phyloP scores from a whole-genome alignment of 2,329 filamentous ascomycete genomes.

The Colletotrichum navitas region DNA sequence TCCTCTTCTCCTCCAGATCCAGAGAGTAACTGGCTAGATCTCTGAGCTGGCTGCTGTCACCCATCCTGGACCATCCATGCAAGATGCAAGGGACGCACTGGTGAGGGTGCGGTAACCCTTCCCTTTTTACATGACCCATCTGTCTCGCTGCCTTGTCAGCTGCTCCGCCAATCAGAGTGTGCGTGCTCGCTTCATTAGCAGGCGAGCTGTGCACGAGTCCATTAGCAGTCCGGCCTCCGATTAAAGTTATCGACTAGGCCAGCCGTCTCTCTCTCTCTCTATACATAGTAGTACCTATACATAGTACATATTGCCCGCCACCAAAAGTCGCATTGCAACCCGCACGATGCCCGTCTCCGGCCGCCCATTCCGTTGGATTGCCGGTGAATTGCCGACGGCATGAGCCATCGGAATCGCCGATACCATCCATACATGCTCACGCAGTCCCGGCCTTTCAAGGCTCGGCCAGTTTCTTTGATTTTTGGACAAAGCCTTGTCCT shows the following conservation, averaged over 20 bases:
- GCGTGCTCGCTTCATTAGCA: background rate
- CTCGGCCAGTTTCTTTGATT: background rate
- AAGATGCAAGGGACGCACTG: background rate
- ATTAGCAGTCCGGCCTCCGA: constrained; percentile 15
- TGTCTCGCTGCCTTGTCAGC: background rate
- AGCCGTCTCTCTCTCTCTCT: background rate
- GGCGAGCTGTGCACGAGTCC: background rate
- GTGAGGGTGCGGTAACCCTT: no score
- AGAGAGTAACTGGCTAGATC: no score
- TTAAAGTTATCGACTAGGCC: constrained; percentile 30
- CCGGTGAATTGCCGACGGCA: background rate
- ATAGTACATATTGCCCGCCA: background rate
- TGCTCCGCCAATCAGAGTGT: constrained; percentile 11
- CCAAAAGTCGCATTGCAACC: background rate
- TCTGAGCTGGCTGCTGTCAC: no score
- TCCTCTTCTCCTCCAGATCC: no score
- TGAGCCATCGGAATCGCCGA: background rate
- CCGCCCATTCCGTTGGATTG: background rate
- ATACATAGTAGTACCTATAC: no score
- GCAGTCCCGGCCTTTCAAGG: background rate
- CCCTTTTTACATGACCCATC: background rate
- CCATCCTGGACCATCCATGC: background rate
- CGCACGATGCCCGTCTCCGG: background rate
- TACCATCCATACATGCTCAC: background rate
- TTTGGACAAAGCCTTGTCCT: background rate